Evolutionary conservation across 2,329 filamentous ascomycete genomes (phyloP).

Genomic region (Calycina marina): DNA sequence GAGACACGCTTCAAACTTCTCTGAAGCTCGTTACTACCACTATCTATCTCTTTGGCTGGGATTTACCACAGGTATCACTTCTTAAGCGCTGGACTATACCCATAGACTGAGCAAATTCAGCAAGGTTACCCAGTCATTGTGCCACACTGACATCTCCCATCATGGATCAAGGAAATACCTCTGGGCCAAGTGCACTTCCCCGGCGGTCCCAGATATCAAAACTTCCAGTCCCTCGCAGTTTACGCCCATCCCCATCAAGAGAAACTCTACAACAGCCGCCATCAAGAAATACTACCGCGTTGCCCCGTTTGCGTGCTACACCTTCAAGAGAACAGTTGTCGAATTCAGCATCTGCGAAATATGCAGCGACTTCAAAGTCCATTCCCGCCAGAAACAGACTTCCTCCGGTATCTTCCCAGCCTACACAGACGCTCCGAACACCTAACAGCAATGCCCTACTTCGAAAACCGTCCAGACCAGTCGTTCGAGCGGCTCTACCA

Average conservation of each 20-base stretch:
- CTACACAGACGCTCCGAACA: conserved; percentile 7
- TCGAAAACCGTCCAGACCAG: conserved; percentile 5
- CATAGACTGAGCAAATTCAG: too few relatives aligned
- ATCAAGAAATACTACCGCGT: conserved; percentile 7
- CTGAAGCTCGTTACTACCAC: too few relatives aligned
- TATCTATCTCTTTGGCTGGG: too few relatives aligned
- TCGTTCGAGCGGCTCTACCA: conserved; percentile 4
- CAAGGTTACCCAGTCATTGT: too few relatives aligned
- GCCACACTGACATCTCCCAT: too few relatives aligned
- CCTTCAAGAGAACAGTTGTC: conserved; percentile 9
- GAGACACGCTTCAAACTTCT: too few relatives aligned
- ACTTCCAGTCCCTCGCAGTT: conserved; percentile 33
- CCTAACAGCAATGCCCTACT: conserved; percentile 12
- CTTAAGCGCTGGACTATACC: too few relatives aligned
- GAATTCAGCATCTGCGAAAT: conserved; percentile 5
- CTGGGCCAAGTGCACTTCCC: conserved; percentile 26
- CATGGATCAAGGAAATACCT: conserved; percentile 18
- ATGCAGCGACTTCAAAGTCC: conserved; percentile 1
- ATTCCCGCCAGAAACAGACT: not conserved
- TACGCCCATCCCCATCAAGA: conserved; percentile 31
- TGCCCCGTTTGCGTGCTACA: conserved; percentile 17
- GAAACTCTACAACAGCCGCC: conserved; percentile 26
- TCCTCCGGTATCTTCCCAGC: not conserved
- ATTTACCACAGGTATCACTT: too few relatives aligned
- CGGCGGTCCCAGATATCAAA: conserved; percentile 38